These are phyloP conservation scores for Blastomyces gilchristii DNA, from an alignment of 2,329 filamentous ascomycete genomes.

Conservation along the genomic window DNA sequence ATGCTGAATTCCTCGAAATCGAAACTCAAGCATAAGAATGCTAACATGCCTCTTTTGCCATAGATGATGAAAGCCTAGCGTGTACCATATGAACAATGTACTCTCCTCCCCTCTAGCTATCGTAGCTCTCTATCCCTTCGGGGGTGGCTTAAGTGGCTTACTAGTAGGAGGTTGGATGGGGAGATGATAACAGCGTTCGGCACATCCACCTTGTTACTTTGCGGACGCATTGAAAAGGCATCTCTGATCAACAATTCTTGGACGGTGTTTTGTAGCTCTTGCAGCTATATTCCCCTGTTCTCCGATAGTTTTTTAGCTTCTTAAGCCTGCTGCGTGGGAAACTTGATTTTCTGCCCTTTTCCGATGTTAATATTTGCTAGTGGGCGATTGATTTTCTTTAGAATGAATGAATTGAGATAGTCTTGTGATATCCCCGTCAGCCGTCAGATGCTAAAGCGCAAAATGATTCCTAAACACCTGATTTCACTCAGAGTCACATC, in stretches of 20 bases:
- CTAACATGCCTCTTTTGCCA: slow-evolving; percentile 20
- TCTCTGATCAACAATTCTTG: slow-evolving; percentile 70
- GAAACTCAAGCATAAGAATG: slow-evolving; percentile 24
- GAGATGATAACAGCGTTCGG: slow-evolving; percentile 98
- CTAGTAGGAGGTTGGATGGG: slow-evolving; percentile 51
- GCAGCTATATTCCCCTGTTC: no score
- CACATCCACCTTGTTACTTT: slow-evolving; percentile 96
- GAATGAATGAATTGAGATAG: background rate
- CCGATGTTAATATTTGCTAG: background rate
- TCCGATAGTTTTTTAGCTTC: background rate
- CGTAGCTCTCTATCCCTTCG: slow-evolving; percentile 67
- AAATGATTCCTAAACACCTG: no score
- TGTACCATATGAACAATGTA: slow-evolving; percentile 72
- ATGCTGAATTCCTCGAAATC: background rate
- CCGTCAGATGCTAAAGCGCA: no score
- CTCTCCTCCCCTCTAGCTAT: slow-evolving; percentile 55
- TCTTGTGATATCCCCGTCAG: no score
- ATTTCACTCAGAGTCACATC: no score
- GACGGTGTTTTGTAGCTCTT: slow-evolving; percentile 30
- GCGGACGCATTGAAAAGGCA: slow-evolving; percentile 92
- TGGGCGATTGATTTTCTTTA: background rate
- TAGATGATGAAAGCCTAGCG: slow-evolving; percentile 99
- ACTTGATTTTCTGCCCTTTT: background rate
- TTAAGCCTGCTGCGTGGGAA: background rate
- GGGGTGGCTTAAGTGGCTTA: slow-evolving; percentile 77